phyloP scores from a whole-genome alignment of 768 basidiomycete genomes.

The Boletus insuetus region DNA sequence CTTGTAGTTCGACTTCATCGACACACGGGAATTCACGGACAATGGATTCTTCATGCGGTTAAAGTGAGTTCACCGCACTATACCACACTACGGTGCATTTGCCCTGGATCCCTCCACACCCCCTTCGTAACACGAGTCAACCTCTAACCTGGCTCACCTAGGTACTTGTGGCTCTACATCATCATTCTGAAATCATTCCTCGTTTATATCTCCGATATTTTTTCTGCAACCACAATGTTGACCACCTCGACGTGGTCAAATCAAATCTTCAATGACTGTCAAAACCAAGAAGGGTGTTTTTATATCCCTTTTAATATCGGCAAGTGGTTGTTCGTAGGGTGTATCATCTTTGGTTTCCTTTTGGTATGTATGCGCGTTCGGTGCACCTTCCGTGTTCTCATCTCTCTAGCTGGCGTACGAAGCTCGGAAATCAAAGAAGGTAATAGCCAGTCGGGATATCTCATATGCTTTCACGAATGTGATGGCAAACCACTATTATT shows the following conservation, averaged over 20 bases:
- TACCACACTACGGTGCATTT: background rate
- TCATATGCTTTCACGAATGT: slow-evolving; percentile 98
- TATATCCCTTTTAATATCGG: slow-evolving; percentile 85
- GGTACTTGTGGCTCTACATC: slow-evolving; percentile 92
- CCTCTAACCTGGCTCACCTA: slow-evolving; percentile 32
- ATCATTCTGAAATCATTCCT: slow-evolving; percentile 93
- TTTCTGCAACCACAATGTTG: slow-evolving; percentile 96
- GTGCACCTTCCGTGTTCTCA: slow-evolving; percentile 6
- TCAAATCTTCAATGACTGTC: slow-evolving; percentile 81
- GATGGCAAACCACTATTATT: slow-evolving; percentile 96
- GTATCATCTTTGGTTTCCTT: slow-evolving; percentile 98
- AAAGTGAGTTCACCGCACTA: slow-evolving; percentile 51
- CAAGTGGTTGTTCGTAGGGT: slow-evolving; percentile 96
- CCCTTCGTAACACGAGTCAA: background rate
- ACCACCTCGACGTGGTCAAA: slow-evolving; percentile 88
- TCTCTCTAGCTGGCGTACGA: slow-evolving; percentile 80
- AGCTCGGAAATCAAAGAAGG: slow-evolving; percentile 86
- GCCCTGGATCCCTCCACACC: background rate
- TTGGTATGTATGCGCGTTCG: slow-evolving; percentile 52
- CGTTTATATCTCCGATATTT: slow-evolving; percentile 97
- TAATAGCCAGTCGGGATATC: slow-evolving; percentile 94
- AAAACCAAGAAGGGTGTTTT: slow-evolving; percentile 63
- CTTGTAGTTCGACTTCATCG: slow-evolving; percentile 91
- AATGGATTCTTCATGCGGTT: slow-evolving; percentile 83
- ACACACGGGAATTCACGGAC: slow-evolving; percentile 89